phyloP scores from a whole-genome alignment of 2,329 filamentous ascomycete species.

The Aspergillus costaricaensis region DNA sequence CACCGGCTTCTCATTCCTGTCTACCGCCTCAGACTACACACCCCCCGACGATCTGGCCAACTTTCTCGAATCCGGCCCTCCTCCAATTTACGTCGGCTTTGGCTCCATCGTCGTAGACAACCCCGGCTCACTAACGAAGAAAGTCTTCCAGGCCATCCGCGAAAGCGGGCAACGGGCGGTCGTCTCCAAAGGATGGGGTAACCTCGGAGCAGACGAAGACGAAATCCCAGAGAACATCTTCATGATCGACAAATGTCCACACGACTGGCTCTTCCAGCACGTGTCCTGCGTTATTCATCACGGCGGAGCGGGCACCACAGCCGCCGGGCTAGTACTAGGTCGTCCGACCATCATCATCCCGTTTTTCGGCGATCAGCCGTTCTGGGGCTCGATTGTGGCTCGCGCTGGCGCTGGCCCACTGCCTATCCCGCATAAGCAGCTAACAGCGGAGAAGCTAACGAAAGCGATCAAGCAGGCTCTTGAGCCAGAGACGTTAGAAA shows the following conservation, averaged over 20 bases:
- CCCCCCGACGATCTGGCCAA: conserved; percentile 65
- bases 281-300: conserved; percentile 85
- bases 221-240: conserved; percentile 74
- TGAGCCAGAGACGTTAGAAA: conserved; percentile 59
- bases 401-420: conserved; percentile 70
- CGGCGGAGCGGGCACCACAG: conserved; percentile 84
- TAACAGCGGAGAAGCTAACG: conserved; percentile 67
- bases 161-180: conserved; percentile 72
- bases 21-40: conserved; percentile 65
- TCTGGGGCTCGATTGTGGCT: conserved; percentile 78
- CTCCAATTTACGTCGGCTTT: conserved; percentile 80
- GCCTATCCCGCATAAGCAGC: conserved; percentile 68
- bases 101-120: conserved; percentile 81
- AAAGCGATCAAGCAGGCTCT: conserved; percentile 64
- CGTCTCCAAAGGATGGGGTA: conserved; percentile 87
- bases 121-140: conserved; percentile 67
- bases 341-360: conserved; percentile 81
- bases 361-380: conserved; percentile 84
- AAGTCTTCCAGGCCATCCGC: conserved; percentile 71
- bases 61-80: conserved; percentile 68
- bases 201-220: conserved; percentile 70
- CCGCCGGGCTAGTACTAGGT: conserved; percentile 78
- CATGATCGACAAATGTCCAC: conserved; percentile 81
- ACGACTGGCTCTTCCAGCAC: conserved; percentile 84
- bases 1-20: conserved; percentile 75